These are phyloP conservation scores for Rubroboletus satanas DNA, from an alignment of 768 basidiomycete species.

Conservation along the genomic window DNA sequence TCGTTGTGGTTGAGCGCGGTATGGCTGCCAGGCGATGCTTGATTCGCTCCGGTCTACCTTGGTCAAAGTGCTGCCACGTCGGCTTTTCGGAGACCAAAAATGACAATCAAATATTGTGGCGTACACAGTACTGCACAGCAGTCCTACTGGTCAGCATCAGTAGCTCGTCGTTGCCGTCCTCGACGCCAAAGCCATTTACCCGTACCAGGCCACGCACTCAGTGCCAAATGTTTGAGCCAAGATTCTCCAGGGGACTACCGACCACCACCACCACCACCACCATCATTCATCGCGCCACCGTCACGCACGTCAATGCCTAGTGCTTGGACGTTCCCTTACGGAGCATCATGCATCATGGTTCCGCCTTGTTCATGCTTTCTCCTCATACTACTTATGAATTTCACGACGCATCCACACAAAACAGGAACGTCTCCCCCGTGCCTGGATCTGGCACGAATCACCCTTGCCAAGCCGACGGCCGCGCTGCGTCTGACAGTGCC, in stretches of 20 bases:
- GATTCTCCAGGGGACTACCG: too few species aligned
- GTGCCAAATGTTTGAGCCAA: neutral
- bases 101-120: neutral
- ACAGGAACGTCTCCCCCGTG: conserved; percentile 1
- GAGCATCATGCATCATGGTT: neutral
- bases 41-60: neutral
- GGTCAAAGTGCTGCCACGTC: neutral
- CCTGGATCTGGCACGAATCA: conserved; percentile 4
- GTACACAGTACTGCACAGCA: neutral
- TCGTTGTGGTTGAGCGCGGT: conserved; percentile 1
- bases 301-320: neutral
- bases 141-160: neutral
- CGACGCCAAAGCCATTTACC: neutral
- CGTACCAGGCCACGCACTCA: neutral
- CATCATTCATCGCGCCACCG: neutral
- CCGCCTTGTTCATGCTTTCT: neutral
- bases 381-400: neutral
- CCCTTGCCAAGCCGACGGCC: neutral
- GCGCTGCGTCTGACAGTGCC: conserved; percentile 1
- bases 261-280: neutral
- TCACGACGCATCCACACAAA: neutral
- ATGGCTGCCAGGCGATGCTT: conserved; percentile 3
- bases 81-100: neutral
- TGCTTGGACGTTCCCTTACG: neutral
- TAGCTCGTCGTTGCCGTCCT: neutral